Evolutionary conservation across 2,329 filamentous ascomycete species (phyloP).

Genomic region (Epichloe uncinata): DNA sequence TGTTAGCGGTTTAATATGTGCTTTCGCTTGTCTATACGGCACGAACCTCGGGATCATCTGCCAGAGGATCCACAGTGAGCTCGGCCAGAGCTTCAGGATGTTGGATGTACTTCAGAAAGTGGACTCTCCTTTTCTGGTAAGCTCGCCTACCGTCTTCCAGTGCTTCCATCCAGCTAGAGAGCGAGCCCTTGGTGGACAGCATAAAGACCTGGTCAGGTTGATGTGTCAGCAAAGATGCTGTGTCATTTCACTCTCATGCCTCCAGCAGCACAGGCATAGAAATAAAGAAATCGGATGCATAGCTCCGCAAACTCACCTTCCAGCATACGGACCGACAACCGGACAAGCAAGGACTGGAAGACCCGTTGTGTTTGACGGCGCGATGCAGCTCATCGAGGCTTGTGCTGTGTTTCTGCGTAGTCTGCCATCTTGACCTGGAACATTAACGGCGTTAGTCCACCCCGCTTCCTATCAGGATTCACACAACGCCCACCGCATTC

Average conservation of each 20-base stretch:
- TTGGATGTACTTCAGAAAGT: conserved; percentile 70
- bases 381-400: conserved; percentile 48
- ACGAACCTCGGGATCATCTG: conserved; percentile 55
- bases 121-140: conserved; percentile 59
- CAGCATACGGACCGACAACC: conserved; percentile 81
- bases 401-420: conserved; percentile 43
- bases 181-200: conserved; percentile 55
- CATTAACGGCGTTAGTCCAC: not conserved
- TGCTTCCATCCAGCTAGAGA: conserved; percentile 53
- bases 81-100: conserved; percentile 66
- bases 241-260: not conserved
- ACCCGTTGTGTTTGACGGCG: conserved; percentile 47
- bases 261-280: not conserved
- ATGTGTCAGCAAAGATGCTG: conserved; percentile 7
- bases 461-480: not conserved
- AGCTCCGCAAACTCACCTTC: conserved; percentile 46
- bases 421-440: conserved; percentile 52
- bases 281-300: not conserved
- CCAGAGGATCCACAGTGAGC: conserved; percentile 66
- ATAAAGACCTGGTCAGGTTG: conserved; percentile 52
- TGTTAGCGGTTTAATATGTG: not conserved
- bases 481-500: not conserved
- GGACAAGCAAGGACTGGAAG: conserved; percentile 49
- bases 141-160: conserved; percentile 55
- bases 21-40: conserved; percentile 8